These are phyloP conservation scores for Lavandula angustifolia DNA, from an alignment of 257 asterid species.

Conservation along the genomic window DNA sequence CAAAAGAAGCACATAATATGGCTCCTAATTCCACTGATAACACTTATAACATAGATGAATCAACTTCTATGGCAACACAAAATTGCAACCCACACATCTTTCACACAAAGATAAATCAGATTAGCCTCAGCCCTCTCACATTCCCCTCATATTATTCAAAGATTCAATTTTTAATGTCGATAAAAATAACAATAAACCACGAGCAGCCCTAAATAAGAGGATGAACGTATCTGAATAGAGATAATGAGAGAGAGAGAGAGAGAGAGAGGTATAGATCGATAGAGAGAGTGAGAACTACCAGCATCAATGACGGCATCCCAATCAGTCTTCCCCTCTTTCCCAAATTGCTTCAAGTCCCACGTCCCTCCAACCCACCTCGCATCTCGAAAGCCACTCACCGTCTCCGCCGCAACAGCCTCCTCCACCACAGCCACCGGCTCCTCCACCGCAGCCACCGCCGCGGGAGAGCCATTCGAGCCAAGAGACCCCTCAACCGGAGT, in stretches of 20 bases:
- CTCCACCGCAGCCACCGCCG: conserved; percentile 35
- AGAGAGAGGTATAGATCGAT: not conserved
- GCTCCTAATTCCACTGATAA: not conserved
- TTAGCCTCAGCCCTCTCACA: not conserved
- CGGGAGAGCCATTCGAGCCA: conserved; percentile 63
- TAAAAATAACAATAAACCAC: not conserved
- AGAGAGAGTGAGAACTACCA: conserved; percentile 45
- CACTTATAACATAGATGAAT: not conserved
- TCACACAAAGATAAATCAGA: not conserved
- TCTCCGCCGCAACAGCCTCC: conserved; percentile 35
- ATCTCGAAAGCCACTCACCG: conserved; percentile 48
- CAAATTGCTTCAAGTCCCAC: conserved; percentile 83
- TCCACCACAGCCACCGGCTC: conserved; percentile 36
- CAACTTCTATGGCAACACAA: not conserved
- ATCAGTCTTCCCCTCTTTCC: conserved; percentile 59
- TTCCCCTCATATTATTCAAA: not conserved
- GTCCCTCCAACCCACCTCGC: conserved; percentile 82
- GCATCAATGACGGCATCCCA: conserved; percentile 99
- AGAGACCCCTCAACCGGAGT: conserved; percentile 32
- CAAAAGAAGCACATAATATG: not conserved
- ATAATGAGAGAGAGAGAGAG: not conserved
- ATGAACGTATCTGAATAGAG: conserved; percentile 4
- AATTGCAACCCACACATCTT: not conserved
- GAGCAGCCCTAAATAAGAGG: not conserved
- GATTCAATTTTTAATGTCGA: not conserved